Evolutionary conservation across 2,329 filamentous ascomycete genomes (phyloP), one percentile per base, ranked within the genome.

Genomic region (Xylariaceae sp.): DNA sequence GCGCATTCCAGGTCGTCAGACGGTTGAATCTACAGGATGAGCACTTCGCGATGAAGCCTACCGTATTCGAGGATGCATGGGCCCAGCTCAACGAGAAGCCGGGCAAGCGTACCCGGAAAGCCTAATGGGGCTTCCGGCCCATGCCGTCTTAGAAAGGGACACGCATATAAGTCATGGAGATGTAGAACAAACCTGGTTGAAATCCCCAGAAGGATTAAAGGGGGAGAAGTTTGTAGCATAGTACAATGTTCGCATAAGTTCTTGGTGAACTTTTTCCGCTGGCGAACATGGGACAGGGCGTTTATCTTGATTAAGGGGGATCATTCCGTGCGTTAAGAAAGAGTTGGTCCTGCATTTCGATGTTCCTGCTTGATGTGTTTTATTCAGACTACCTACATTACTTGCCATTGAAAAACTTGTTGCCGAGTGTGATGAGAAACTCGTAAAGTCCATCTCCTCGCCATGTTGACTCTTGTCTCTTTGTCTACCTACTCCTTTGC

Each of bases 1-100:
- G 94, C 3, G 88, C 90, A 1, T 94, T 97, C 81, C 88, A 95
- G 71, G 89, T 97, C 23, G 89, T 97, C 2, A 80, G 92, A 49
- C 82, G 85, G 60, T 75, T 97, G 64, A 88, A 88, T 62, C 81
- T 95, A 61, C 78, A 78, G 47, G 80, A 85, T 5, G 73, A 80
- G 71, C 69, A 88, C 66, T 75, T 90, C 34, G 76, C 75, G 17
- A 77, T 78, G 60, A 84, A 83, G 71, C 80, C 81, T 61, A 88
- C 87, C 1, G 69, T 83, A 13, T 94, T 94, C 70, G 90, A 94
- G 74, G 86, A 90, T 70, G 78, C 79, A 0, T 88, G 85, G 84
- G 73, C 68, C 49, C 69, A 72, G 53, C 69, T 73, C 51, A 67
- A 72, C 37, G 55, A 60, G n/a, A 62, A 57, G 50, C 18, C 49